Conservation (phyloP, 257 asterid genomes). For the Capsicum chinense region DNA sequence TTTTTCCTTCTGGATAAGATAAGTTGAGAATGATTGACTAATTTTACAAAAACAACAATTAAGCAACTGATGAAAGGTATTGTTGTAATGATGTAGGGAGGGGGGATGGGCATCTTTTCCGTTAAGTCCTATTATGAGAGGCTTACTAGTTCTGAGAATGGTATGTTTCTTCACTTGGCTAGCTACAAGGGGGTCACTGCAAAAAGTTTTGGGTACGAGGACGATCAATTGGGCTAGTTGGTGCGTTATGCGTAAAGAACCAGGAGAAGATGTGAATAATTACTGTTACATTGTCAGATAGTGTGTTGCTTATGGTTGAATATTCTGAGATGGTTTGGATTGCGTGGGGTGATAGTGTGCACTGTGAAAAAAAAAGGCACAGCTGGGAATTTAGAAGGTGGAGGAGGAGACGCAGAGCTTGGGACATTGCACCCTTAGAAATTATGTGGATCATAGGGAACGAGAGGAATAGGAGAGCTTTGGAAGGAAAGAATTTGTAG, state of each 20-base stretch:
- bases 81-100: not conserved
- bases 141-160: not conserved
- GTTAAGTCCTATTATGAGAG: not conserved
- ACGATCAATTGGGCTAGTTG: not conserved
- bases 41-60: not conserved
- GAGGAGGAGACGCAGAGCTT: not conserved
- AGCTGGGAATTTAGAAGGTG: not conserved
- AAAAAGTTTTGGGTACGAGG: not conserved
- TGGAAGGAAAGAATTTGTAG: not conserved
- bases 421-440: not conserved
- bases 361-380: not conserved
- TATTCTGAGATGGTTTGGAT: not conserved
- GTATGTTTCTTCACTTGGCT: constrained; percentile 5
- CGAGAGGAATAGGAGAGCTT: not conserved
- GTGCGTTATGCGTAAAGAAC: not conserved
- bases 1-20: constrained; percentile 7
- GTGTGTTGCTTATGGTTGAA: not conserved
- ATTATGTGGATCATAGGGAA: not conserved
- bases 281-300: not conserved
- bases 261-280: not conserved
- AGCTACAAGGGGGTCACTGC: not conserved
- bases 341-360: not conserved
- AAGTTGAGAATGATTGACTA: constrained; percentile 23
- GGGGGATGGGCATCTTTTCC: not conserved
- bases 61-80: not conserved